A percentile compares a stretch with the other conserved stretches of the same genome.
Conservation (phyloP, 257 asterid genomes). For the Eustoma russellianum region DNA sequence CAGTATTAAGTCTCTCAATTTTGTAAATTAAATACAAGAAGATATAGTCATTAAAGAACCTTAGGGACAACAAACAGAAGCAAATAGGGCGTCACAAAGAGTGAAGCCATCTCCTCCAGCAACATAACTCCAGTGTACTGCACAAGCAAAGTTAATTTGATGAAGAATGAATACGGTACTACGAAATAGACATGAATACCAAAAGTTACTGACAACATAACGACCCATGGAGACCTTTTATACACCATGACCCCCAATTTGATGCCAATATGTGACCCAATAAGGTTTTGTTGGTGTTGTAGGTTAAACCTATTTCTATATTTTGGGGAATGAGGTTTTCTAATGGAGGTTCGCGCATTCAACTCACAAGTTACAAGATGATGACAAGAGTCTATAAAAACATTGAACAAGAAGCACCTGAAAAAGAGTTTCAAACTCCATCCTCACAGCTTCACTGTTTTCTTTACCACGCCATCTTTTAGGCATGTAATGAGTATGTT, state of each 20-base stretch:
- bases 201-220: neutral
- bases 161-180: neutral
- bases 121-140: constrained; percentile 97
- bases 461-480: constrained; percentile 97
- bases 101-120: constrained; percentile 95
- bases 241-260: no score
- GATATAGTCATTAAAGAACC: constrained; percentile 30
- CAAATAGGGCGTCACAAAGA: constrained; percentile 83
- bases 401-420: constrained; percentile 43
- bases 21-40: constrained; percentile 1
- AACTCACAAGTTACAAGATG: no score
- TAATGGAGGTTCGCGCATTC: no score
- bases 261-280: no score
- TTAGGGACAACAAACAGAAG: constrained; percentile 79
- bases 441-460: constrained; percentile 54
- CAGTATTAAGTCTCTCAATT: constrained; percentile 1
- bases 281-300: no score
- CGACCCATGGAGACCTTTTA: no score
- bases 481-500: constrained; percentile 91
- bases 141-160: constrained; percentile 5
- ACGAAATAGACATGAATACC: neutral
- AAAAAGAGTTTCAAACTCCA: constrained; percentile 83
- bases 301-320: no score
- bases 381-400: neutral
- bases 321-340: no score